Base-by-base conservation (phyloP, 768 basidiomycete species). In the Kwoniella sp. region DNA sequence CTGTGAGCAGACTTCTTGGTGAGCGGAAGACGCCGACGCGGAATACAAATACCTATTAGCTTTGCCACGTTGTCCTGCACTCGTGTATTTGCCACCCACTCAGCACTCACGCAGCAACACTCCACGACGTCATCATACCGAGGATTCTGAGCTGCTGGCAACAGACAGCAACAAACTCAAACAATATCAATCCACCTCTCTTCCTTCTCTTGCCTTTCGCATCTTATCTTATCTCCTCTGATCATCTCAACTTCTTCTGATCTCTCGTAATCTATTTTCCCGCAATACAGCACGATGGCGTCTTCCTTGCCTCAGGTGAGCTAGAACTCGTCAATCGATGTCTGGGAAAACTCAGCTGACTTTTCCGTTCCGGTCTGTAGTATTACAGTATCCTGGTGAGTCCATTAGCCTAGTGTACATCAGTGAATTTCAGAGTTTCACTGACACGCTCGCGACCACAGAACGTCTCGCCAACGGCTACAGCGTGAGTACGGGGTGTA, bases 341-440 rank as follows among this genome's bases (percentile, higher is more conserved):
- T n/a, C n/a, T n/a, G n/a, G n/a, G n/a, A 20, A 50, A 7, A 31
- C 34, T 13, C 51, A 63, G 59, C 69, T 69, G 58, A 69, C 55
- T 23, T 26, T 4, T 25, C 25, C 20, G 11, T 17, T 45, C 41
- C 41, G n/a, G n/a, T n/a, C 7, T 48, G 12, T 55, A 74, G 73
- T 75, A 74, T 66, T 77, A 77, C 58, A 64, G 58, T 41, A 71
- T 77, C 26, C 70, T 77, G 20, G 75, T 76, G 38, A 38, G 75
- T 63, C 34, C 25, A 20, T 55, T n/a, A n/a, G n/a, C n/a, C n/a
- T n/a, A n/a, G n/a, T n/a, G n/a, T n/a, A n/a, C n/a, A n/a, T n/a
- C n/a, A n/a, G n/a, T n/a, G n/a, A n/a, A n/a, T n/a, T n/a, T n/a
- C n/a, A n/a, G n/a, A n/a, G n/a, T n/a, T n/a, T n/a, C n/a, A 58